Conservation (phyloP, 768 basidiomycete genomes). For the Tricholoma saponaceum region DNA sequence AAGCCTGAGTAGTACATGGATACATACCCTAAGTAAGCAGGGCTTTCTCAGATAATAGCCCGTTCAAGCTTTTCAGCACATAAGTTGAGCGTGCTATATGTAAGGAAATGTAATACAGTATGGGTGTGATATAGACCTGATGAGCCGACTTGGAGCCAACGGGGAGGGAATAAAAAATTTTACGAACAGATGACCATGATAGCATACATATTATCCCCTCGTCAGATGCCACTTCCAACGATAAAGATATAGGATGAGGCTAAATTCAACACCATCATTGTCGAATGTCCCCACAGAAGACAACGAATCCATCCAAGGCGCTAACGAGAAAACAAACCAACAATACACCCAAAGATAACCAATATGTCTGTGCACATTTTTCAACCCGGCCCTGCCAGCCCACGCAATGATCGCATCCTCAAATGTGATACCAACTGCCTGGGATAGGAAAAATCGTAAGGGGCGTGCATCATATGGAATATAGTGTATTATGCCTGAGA, state of each 20-base stretch:
- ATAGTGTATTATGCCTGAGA: slow-evolving; percentile 26
- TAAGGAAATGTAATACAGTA: too few relatives aligned
- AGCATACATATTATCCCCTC: too few relatives aligned
- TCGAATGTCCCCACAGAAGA: not conserved
- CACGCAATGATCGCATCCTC: slow-evolving; percentile 24
- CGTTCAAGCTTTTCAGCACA: too few relatives aligned
- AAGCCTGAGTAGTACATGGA: too few relatives aligned
- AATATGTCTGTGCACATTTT: not conserved
- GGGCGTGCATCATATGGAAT: slow-evolving; percentile 6
- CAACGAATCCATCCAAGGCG: not conserved
- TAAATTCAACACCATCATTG: not conserved
- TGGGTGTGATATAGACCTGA: too few relatives aligned
- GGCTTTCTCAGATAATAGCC: too few relatives aligned
- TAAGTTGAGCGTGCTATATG: too few relatives aligned
- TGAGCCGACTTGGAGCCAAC: too few relatives aligned
- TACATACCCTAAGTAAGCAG: too few relatives aligned
- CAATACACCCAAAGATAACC: slow-evolving; percentile 1
- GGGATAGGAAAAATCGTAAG: slow-evolving; percentile 22
- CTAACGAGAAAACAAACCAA: slow-evolving; percentile 1
- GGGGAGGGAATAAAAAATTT: too few relatives aligned
- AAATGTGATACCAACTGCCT: slow-evolving; percentile 27
- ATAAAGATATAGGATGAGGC: not conserved
- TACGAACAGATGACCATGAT: too few relatives aligned
- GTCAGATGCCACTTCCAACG: not conserved
- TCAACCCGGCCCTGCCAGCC: slow-evolving; percentile 11